Percentiles rank a stretch among this genome's conserved stretches.
phyloP scores from a whole-genome alignment of 768 basidiomycete genomes.

The Floccularia luteovirens region DNA sequence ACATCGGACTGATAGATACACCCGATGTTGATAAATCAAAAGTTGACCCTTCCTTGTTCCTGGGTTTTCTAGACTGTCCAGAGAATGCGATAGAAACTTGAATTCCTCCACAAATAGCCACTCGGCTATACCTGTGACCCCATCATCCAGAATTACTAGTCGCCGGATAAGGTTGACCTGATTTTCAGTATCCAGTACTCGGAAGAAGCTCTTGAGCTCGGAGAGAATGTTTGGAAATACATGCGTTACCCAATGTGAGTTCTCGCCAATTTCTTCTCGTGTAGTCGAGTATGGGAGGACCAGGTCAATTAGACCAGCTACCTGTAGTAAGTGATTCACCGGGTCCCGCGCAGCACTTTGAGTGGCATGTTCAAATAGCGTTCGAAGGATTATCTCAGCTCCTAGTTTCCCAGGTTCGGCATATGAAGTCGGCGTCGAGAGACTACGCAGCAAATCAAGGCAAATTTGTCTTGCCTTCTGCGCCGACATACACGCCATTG shows the following conservation, averaged over 20 bases:
- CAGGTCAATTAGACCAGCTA: constrained; percentile 48
- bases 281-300: constrained; percentile 36
- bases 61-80: constrained; percentile 25
- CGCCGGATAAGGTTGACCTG: constrained; percentile 46
- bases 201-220: constrained; percentile 50
- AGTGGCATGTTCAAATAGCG: constrained; percentile 44
- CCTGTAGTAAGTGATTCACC: constrained; percentile 44
- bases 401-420: constrained; percentile 27
- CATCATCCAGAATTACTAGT: constrained; percentile 50
- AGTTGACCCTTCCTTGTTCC: constrained; percentile 22
- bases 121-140: constrained; percentile 50
- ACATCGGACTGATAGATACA: constrained; percentile 41
- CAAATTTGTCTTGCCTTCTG: constrained; percentile 41
- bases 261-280: constrained; percentile 20
- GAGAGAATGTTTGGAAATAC: constrained; percentile 51
- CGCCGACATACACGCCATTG: constrained; percentile 32
- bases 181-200: constrained; percentile 45
- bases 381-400: constrained; percentile 46
- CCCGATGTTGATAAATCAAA: constrained; percentile 36
- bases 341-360: constrained; percentile 41
- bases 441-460: constrained; percentile 34
- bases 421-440: constrained; percentile 25
- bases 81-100: constrained; percentile 34
- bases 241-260: constrained; percentile 38
- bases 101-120: constrained; percentile 67